Evolutionary conservation across 2,329 filamentous ascomycete genomes (phyloP).

Genomic region (Aspergillus sp.): DNA sequence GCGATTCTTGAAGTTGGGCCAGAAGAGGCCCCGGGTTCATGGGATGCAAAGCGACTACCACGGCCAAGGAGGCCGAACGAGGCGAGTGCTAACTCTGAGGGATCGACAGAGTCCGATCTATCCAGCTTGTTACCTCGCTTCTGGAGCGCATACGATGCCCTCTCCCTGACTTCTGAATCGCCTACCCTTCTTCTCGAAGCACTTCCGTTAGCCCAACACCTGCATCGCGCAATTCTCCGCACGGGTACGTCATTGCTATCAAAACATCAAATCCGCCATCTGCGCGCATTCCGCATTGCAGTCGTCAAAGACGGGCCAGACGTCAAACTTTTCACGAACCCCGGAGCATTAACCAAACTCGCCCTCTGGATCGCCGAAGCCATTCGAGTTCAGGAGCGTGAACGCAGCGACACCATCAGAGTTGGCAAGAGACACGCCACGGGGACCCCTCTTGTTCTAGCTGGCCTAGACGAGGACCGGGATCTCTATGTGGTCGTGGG

Average conservation of each 20-base stretch:
- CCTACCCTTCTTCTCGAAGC: constrained; percentile 57
- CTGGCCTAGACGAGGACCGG: constrained; percentile 75
- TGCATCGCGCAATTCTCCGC: constrained; percentile 86
- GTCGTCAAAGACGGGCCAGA: constrained; percentile 94
- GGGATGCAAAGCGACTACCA: constrained; percentile 25
- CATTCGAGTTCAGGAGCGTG: constrained; percentile 77
- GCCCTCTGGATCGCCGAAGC: constrained; percentile 93
- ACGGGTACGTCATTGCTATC: constrained; percentile 85
- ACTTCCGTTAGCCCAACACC: constrained; percentile 74
- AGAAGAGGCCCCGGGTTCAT: constrained; percentile 24
- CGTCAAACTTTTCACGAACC: constrained; percentile 82
- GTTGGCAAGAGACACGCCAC: constrained; percentile 31
- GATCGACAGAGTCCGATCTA: constrained; percentile 18
- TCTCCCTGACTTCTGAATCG: constrained; percentile 39
- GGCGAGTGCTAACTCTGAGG: constrained; percentile 8
- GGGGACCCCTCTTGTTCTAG: constrained; percentile 80
- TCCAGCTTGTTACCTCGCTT: constrained; percentile 41
- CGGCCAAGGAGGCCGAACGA: constrained; percentile 14
- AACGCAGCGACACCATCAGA: constrained; percentile 61
- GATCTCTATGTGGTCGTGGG: constrained; percentile 90
- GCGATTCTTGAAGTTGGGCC: constrained; percentile 83
- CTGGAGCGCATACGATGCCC: constrained; percentile 52
- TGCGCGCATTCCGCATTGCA: constrained; percentile 88
- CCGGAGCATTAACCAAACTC: constrained; percentile 84
- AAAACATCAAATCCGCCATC: constrained; percentile 87